A percentile compares a stretch with the other conserved stretches of the same genome.
Conservation (phyloP, 345 rosid genomes). For the Moricandia arvensis region DNA sequence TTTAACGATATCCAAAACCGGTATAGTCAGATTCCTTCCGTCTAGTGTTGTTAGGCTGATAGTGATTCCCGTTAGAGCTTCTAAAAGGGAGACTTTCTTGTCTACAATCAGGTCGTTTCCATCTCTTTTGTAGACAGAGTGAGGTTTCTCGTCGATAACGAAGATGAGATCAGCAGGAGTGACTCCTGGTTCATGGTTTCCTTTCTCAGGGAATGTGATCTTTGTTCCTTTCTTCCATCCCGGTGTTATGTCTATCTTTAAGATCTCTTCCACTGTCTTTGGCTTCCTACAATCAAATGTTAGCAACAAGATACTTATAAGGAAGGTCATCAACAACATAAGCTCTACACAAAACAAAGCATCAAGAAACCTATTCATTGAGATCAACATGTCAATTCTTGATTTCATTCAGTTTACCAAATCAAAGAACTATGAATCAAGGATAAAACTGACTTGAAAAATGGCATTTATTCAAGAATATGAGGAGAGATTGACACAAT, state of each 20-base stretch:
- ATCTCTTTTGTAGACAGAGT: slow-evolving; percentile 55
- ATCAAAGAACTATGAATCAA: background rate
- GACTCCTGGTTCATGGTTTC: slow-evolving; percentile 62
- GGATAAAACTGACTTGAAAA: too few relatives aligned
- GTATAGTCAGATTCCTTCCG: slow-evolving; percentile 54
- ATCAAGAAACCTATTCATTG: background rate
- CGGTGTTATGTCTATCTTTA: slow-evolving; percentile 66
- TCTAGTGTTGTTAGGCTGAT: slow-evolving; percentile 56
- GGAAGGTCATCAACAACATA: background rate
- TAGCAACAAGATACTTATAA: background rate
- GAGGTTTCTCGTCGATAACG: slow-evolving; percentile 73
- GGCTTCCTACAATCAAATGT: slow-evolving; percentile 40
- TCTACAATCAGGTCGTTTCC: slow-evolving; percentile 61
- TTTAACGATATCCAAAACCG: slow-evolving; percentile 50
- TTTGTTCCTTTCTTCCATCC: slow-evolving; percentile 92
- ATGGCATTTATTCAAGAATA: too few relatives aligned
- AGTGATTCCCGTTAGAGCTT: slow-evolving; percentile 65
- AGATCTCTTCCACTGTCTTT: slow-evolving; percentile 60
- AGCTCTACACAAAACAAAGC: background rate
- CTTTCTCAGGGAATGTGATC: slow-evolving; percentile 79
- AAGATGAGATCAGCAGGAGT: slow-evolving; percentile 70
- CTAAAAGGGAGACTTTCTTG: slow-evolving; percentile 53
- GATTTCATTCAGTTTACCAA: background rate
- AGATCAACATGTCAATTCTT: background rate
- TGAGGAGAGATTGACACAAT: too few relatives aligned